Evolutionary conservation across 192 early-diverging fungal species (phyloP), one percentile per base, ranked within the genome.

Genomic region (Rhizoclosmatium sp.): DNA sequence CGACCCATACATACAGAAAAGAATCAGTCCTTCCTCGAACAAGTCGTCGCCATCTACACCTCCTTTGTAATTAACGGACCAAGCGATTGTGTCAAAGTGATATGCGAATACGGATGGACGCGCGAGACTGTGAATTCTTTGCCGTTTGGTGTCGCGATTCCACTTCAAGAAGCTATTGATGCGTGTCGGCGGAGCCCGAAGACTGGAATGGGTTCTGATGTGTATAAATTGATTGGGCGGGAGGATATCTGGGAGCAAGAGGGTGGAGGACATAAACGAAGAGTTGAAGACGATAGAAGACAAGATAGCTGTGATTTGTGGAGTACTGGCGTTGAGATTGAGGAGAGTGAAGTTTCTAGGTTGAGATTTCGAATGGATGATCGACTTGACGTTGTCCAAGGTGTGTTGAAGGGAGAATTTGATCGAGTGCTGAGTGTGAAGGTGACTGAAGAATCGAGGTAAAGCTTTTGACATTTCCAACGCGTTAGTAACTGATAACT

Each of bases 361-460:
- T 72, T 91, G 42, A 83, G 88, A 14, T 93, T 93, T 76, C 78
- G 75, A 31, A 75, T 83, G 0, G 90, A 93, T 69, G 82, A 75
- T 54, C 75, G 91, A 14, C 69, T 92, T 4, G 80, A 82, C 1
- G 91, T 90, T 74, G 88, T 89, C 1, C 83, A 85, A 75, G 54
- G 74, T 42, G 79, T 91, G 62, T 82, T 91, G 21, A 84, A 82
- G 66, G 87, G 70, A 19, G 16, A 59, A 31, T 51, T 58, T 58
- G 70, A 31, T 4, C 70, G 49, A 31, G 16, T 51, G 16, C 39
- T 72, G 44, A 72, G 42, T 42, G 70, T 51, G 4, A 72, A 72
- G 39, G 54, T 72, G 44, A 39, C 45, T 51, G 49, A 47, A 41
- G 70, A 72, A n/a, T 72, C 58, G 41, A 72, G 49, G 70, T 86